Evolutionary conservation across 2,329 filamentous ascomycete genomes (phyloP).

Genomic region (Colletotrichum shisoi): DNA sequence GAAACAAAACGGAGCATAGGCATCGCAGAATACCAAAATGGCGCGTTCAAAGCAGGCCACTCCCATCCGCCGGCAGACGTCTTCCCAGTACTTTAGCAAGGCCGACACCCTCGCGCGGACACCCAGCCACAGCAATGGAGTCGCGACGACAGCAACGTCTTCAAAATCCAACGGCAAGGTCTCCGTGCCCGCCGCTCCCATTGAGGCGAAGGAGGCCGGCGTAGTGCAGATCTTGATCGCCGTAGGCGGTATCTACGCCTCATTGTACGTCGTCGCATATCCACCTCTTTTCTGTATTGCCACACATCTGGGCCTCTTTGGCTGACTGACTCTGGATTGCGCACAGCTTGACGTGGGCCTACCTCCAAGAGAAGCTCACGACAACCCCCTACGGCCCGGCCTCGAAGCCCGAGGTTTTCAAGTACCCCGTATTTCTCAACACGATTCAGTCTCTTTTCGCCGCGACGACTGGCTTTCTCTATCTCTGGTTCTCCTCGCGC

Average conservation of each 20-base stretch:
- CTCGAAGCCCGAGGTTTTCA: constrained; percentile 77
- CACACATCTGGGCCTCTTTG: neutral
- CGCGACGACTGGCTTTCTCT: constrained; percentile 79
- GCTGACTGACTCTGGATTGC: constrained; percentile 4
- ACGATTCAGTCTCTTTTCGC: constrained; percentile 94
- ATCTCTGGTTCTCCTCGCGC: constrained; percentile 74
- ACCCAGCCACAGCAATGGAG: constrained; percentile 46
- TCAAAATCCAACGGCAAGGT: constrained; percentile 45
- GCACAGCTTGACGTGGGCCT: constrained; percentile 86
- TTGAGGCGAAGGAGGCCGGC: constrained; percentile 61
- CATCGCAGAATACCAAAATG: constrained; percentile 56
- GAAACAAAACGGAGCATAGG: neutral
- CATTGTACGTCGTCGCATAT: constrained; percentile 73
- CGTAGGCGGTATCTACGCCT: constrained; percentile 94
- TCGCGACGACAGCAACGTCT: constrained; percentile 34
- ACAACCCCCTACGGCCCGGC: constrained; percentile 82
- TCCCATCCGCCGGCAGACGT: constrained; percentile 70
- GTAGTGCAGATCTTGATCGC: constrained; percentile 81
- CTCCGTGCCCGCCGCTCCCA: constrained; percentile 43
- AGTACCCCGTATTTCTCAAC: constrained; percentile 93
- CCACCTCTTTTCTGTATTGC: too few relatives aligned
- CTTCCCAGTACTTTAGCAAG: constrained; percentile 70
- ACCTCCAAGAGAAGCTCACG: constrained; percentile 96
- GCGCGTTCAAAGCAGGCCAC: constrained; percentile 74
- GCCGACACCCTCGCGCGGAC: constrained; percentile 48